Evolutionary conservation across 306 rosid genomes (phyloP), one percentile per base, ranked within the genome.

Genomic region (Cotoneaster glaucophyllus): DNA sequence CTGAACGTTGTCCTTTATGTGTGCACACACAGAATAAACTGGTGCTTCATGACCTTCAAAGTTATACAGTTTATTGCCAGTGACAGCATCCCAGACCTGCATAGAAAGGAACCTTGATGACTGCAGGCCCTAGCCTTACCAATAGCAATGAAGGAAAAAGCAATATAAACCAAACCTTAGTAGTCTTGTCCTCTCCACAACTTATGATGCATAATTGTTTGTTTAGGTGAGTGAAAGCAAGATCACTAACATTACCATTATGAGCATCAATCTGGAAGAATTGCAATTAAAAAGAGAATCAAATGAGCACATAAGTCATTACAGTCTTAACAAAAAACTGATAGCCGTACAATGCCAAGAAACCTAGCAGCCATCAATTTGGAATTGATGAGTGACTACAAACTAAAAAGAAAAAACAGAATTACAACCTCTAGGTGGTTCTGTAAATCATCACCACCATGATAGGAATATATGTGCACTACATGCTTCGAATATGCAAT

Each of bases 11-110:
- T 57, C 29, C 73, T 84, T 80, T 45, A 2, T 32, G 28, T 75
- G 80, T 41, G 84, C 77, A 52, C 82, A 84, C 66, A 87, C 52
- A 61, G 87, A 84, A 84, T 48, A 84, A 58, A 82, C 84, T n/a
- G 91, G 79, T 69, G 87, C 82, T 65, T 34, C 25, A 8, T 75
- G 88, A 64, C 82, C 87, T 64, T 76, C 77, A 58, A 84, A 80
- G 21, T 59, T 64, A 76, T 72, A 59, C 53, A 45, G 25, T 19
- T 17, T 44, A 39, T 15, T 26, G 22, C 83, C 85, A 57, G 43
- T 65, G 44, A 18, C 11, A 18, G 74, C 69, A 78, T 84, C 80
- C 91, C 91, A 87, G 29, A 82, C 83, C 87, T 84, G 73, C 28
- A 62, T 15, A 63, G 13, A 22, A 11, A 18, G 17, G 58, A 31